Base-by-base conservation (phyloP, 208 protist species). In the Balamuthia mandrillaris region DNA sequence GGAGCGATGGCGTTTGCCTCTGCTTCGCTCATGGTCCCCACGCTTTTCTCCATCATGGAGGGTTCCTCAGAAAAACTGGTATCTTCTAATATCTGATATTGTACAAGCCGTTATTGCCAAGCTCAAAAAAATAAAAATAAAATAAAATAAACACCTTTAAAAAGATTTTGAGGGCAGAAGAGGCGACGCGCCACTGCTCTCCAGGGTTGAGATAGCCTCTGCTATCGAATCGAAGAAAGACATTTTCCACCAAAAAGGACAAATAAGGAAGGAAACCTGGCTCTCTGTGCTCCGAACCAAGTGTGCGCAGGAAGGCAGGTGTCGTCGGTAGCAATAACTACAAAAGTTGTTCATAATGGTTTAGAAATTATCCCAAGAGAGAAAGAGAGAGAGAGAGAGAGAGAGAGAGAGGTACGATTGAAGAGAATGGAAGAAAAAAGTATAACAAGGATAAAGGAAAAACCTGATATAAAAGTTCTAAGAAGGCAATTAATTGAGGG, bases 401-500 rank as follows among this genome's bases (percentile, higher is more conserved):
- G 33, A 68, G 33, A 5, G 42, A 27, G 5, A 66, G 60, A 29
- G n/a, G 21, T 66, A 51, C n/a, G n/a, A n/a, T n/a, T n/a, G n/a
- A n/a, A n/a, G n/a, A n/a, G n/a, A n/a, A n/a, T n/a, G n/a, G 16
- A 14, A 24, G 14, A 54, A 14, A 54, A 24, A 68, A 39, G 44
- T 45, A 68, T 14, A 27, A 42, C 5, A 6, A 4, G 51, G 56
- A 63, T 35, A 29, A 9, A 63, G 56, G 24, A 63, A 18, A 18
- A 44, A 79, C 70, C 24, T 60, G 16, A 14, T 60, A 49, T 1
- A 79, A 49, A 27, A 79, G n/a, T 49, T 79, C 60, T 49, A 60
- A 61, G 31, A 79, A 79, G 14, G 70, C 70, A 24, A 79, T 79
- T n/a, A n/a, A n/a, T n/a, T n/a, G n/a, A n/a, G n/a, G n/a, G n/a